These are phyloP conservation scores for Barnettozyma vustinii DNA, from an alignment of 805 yeast species.

Conservation along the genomic window DNA sequence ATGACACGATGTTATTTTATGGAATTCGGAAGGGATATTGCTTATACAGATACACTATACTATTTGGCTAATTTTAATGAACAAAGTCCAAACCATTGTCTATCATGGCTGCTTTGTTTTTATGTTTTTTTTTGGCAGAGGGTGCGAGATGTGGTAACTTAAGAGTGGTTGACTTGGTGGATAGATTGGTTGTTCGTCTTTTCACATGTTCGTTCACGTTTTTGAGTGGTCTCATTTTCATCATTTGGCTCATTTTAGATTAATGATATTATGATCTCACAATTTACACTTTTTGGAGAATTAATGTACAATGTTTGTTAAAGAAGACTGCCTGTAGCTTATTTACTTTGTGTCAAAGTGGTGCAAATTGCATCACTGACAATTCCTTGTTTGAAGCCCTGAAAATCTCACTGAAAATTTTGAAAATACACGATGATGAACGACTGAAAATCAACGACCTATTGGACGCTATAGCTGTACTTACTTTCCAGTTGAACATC, in stretches of 20 bases:
- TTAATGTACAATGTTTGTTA: neutral
- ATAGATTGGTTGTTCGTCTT: neutral
- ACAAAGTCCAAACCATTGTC: neutral
- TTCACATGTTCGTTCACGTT: neutral
- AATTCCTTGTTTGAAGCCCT: neutral
- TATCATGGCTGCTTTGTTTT: neutral
- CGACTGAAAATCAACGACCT: neutral
- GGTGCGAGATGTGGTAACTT: neutral
- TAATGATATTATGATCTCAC: slow-evolving; percentile 7
- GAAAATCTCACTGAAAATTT: neutral
- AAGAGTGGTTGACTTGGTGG: neutral
- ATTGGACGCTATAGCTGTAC: neutral
- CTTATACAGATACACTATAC: slow-evolving; percentile 1
- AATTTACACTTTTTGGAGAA: slow-evolving; percentile 1
- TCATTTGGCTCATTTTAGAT: neutral
- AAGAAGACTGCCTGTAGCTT: neutral
- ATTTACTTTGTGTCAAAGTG: neutral
- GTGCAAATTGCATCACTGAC: neutral
- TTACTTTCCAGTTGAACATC: neutral
- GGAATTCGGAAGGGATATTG: neutral
- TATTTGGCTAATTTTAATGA: neutral
- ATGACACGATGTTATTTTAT: neutral
- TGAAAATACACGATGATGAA: neutral
- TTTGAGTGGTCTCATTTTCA: neutral
- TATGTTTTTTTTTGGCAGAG: neutral